These are phyloP conservation scores for Trichoderma citrinoviride DNA, from an alignment of 2,329 filamentous ascomycete species.

Conservation along the genomic window DNA sequence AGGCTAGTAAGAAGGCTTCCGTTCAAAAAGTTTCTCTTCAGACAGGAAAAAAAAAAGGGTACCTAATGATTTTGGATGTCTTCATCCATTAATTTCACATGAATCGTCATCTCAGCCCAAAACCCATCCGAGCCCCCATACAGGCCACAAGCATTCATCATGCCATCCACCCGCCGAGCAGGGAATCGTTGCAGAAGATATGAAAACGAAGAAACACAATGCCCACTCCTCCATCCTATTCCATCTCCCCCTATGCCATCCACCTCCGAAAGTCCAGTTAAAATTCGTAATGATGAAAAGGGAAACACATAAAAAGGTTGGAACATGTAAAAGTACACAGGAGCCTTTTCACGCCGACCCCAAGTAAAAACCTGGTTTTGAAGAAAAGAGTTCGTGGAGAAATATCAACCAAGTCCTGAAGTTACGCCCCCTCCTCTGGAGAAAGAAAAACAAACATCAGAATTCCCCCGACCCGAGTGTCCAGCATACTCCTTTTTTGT, in stretches of 20 bases:
- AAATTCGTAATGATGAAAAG: slow-evolving; percentile 17
- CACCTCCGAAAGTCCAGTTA: slow-evolving; percentile 10
- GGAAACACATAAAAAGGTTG: too few relatives aligned
- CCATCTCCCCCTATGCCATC: not conserved
- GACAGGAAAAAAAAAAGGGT: not conserved
- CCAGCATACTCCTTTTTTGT: slow-evolving; percentile 17
- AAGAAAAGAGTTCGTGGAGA: not conserved
- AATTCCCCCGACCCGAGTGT: not conserved
- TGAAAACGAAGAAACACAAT: not conserved
- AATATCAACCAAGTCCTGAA: slow-evolving; percentile 7
- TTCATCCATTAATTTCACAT: slow-evolving; percentile 21
- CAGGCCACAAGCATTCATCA: not conserved
- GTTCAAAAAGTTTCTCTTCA: not conserved
- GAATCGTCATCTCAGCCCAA: slow-evolving; percentile 19
- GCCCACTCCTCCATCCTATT: not conserved
- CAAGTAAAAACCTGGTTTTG: slow-evolving; percentile 5
- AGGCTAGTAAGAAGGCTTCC: too few relatives aligned
- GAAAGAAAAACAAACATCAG: not conserved
- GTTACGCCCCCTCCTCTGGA: slow-evolving; percentile 15
- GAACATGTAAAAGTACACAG: slow-evolving; percentile 21
- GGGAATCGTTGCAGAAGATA: not conserved
- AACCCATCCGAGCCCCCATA: slow-evolving; percentile 1
- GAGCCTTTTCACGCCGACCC: not conserved
- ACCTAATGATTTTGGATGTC: not conserved
- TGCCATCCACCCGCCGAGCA: not conserved